Percentiles rank a stretch among this genome's conserved stretches.
Conservation (phyloP, 306 rosid genomes). For the Biancaea sappan region DNA sequence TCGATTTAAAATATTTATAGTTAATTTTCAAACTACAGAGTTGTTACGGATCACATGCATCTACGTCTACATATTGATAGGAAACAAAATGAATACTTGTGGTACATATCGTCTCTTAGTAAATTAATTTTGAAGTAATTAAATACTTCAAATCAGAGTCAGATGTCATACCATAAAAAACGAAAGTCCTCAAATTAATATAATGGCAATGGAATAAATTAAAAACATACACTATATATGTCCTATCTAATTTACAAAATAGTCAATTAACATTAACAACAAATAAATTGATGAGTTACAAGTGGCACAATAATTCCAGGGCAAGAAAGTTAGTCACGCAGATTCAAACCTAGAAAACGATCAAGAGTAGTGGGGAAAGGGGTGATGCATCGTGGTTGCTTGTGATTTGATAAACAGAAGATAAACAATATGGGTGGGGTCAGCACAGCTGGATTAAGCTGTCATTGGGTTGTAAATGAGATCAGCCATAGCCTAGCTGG, state of each 20-base stretch:
- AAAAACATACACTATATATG: too few relatives aligned
- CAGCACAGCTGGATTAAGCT: slow-evolving; percentile 56
- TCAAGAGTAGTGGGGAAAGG: not conserved
- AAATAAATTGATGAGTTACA: not conserved
- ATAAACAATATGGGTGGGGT: slow-evolving; percentile 28
- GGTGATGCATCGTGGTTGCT: not conserved
- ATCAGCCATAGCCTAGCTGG: not conserved
- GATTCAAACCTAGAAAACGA: not conserved
- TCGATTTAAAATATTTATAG: too few relatives aligned
- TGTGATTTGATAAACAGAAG: not conserved
- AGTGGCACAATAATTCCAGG: not conserved
- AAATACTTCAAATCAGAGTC: not conserved
- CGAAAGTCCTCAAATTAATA: too few relatives aligned
- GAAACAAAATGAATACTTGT: too few relatives aligned
- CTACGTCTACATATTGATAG: too few relatives aligned
- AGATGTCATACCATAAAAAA: not conserved
- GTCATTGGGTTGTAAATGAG: slow-evolving; percentile 48
- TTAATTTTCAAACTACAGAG: too few relatives aligned
- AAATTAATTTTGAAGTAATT: not conserved
- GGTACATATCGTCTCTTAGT: too few relatives aligned
- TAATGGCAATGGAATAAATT: not conserved
- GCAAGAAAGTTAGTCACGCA: too few relatives aligned
- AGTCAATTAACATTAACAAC: too few relatives aligned
- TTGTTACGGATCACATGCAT: too few relatives aligned
- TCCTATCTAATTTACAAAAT: too few relatives aligned